Conservation (phyloP, 2,329 filamentous ascomycete genomes). For the Colletotrichum karsti region DNA sequence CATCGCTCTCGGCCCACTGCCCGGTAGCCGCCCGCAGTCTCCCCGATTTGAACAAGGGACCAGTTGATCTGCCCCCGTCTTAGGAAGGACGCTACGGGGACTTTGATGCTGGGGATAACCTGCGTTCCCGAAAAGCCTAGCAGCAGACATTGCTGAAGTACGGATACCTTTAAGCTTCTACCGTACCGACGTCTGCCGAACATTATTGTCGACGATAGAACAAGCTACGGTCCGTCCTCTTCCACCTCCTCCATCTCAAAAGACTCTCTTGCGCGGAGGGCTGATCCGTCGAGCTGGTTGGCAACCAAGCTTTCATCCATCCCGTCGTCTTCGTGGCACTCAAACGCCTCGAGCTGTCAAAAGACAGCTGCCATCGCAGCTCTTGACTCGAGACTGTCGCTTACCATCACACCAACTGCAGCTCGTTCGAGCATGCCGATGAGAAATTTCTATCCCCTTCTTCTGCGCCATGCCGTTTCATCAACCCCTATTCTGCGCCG, state of each 20-base stretch:
- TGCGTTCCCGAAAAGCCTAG: not conserved
- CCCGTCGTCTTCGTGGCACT: not conserved
- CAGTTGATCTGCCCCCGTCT: not conserved
- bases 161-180: not conserved
- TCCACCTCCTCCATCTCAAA: constrained; percentile 5
- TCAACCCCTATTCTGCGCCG: constrained; percentile 11
- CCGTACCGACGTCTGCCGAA: not conserved
- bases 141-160: not conserved
- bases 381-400: constrained; percentile 17
- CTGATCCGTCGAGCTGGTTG: not conserved
- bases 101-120: not conserved
- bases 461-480: constrained; percentile 18
- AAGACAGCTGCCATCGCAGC: constrained; percentile 23
- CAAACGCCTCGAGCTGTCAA: not conserved
- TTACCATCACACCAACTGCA: not conserved
- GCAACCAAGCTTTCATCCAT: constrained; percentile 1
- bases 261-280: not conserved
- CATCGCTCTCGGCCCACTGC: not conserved
- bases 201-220: not conserved
- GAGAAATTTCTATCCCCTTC: constrained; percentile 16
- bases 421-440: constrained; percentile 6
- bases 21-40: not conserved
- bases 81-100: not conserved
- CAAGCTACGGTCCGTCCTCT: not conserved
- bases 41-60: constrained; percentile 7